Percentiles rank a stretch among this genome's conserved stretches.
Evolutionary conservation across 2,329 filamentous ascomycete genomes (phyloP).

Genomic region (Incumbomyces delicatus): DNA sequence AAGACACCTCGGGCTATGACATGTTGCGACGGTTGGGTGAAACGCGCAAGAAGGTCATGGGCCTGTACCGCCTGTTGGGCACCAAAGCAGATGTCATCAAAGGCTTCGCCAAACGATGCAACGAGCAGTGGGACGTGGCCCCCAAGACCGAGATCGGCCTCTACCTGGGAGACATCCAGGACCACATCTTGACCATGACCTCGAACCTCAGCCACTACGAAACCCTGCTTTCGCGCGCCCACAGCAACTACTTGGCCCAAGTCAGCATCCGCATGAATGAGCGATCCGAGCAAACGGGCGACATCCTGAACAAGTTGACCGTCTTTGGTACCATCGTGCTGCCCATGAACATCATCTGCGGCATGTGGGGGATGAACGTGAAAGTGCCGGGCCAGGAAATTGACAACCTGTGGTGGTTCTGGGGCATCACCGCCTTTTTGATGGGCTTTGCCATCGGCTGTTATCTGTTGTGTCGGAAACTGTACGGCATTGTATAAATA

Average conservation of each 20-base stretch:
- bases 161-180: slow-evolving; percentile 95
- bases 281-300: slow-evolving; percentile 87
- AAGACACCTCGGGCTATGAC: slow-evolving; percentile 49
- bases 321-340: slow-evolving; percentile 94
- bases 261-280: slow-evolving; percentile 99
- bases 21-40: slow-evolving; percentile 91
- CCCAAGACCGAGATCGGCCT: slow-evolving; percentile 93
- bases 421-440: slow-evolving; percentile 61
- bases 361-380: slow-evolving; percentile 98
- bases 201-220: slow-evolving; percentile 93
- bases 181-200: slow-evolving; percentile 99
- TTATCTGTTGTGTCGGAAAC: slow-evolving; percentile 71
- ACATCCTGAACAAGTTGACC: slow-evolving; percentile 88
- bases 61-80: slow-evolving; percentile 78
- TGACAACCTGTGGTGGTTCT: slow-evolving; percentile 70
- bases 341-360: slow-evolving; percentile 98
- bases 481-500: slow-evolving; percentile 67
- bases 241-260: slow-evolving; percentile 96
- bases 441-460: slow-evolving; percentile 70
- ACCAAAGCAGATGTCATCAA: slow-evolving; percentile 99
- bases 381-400: slow-evolving; percentile 86
- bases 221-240: slow-evolving; percentile 85
- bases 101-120: slow-evolving; percentile 95
- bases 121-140: slow-evolving; percentile 94
- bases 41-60: slow-evolving; percentile 95